Conservation (phyloP, 179 eudicot genomes). For the Beta lomatogona region DNA sequence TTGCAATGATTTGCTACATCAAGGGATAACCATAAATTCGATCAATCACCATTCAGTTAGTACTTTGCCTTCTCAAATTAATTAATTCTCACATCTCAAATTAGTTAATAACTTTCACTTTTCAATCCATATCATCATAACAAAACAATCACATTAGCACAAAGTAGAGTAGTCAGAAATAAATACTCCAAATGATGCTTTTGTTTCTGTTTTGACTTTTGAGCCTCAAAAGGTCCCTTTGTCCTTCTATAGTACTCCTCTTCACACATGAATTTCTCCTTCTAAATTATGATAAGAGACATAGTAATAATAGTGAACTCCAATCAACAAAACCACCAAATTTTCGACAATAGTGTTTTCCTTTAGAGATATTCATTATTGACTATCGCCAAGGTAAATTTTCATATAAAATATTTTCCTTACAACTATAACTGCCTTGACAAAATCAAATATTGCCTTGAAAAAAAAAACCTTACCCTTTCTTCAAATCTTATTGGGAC, state of each 20-base stretch:
- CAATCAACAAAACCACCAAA: background rate
- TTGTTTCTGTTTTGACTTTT: background rate
- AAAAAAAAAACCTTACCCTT: background rate
- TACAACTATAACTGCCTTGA: too few relatives aligned
- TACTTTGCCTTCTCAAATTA: background rate
- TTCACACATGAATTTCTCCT: background rate
- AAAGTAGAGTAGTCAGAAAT: background rate
- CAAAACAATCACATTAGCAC: background rate
- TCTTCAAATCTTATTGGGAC: background rate
- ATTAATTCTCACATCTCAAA: too few relatives aligned
- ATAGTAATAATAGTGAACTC: background rate
- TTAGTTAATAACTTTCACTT: background rate
- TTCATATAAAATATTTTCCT: too few relatives aligned
- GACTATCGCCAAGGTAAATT: too few relatives aligned
- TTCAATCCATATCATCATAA: background rate
- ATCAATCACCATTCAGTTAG: background rate
- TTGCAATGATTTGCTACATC: constrained; percentile 68
- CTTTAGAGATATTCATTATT: too few relatives aligned
- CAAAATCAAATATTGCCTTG: too few relatives aligned
- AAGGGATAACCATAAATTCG: constrained; percentile 13
- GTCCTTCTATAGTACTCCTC: constrained; percentile 6
- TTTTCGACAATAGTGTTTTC: too few relatives aligned
- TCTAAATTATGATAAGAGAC: background rate
- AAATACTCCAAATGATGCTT: background rate
- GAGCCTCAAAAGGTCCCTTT: background rate